Base-by-base conservation (phyloP, 495 filamentous ascomycete genomes). In the Neurospora sp. region DNA sequence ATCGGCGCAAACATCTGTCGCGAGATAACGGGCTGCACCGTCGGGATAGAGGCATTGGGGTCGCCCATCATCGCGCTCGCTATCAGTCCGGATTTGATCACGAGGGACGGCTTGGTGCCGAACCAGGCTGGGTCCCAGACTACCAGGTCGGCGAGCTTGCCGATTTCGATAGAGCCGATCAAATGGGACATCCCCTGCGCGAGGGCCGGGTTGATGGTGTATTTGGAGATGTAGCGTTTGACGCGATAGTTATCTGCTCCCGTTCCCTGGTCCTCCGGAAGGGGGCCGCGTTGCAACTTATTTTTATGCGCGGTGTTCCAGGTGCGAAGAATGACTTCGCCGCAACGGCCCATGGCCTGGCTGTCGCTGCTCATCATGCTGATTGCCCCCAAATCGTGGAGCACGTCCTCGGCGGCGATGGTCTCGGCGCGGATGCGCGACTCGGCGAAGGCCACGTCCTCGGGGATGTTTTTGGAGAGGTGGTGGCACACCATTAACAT, bases 401-500 rank as follows among this genome's bases (percentile, higher is more conserved):
- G 89, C 8, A 99, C 95, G 77, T 99, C 96, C 83, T 99, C 96
- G 16, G 96, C 96, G 0, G 94, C 96, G 79, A 99, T 99, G 66
- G 96, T 99, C 83, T 99, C 94, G 70, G 93, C 92, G 39, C 96
- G 90, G 80, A 99, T 99, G 23, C 96, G 93, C 70, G 90, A 93
- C 83, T 99, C 96, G 49, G 96, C 96, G 77, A 99, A 99, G 2
- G 94, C 93, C 18, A 98, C 92, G 80, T 99, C 96, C 81, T 99
- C 96, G 72, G 94, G 93, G 73, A 98, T 98, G 79, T 96, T 90
- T 82, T 92, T 93, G 69, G 89, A 92, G 23, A 98, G 84, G 79
- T 99, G 96, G 79, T 99, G 96, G 88, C 96, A 99, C 37, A 97
- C 93, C 96, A 98, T 98, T 41, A 99, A 82, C 96, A 99, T 99